Percentiles rank a stretch among this genome's conserved stretches.
These are phyloP conservation scores for Ligustrum vulgare DNA, from an alignment of 257 asterid genomes.

Conservation along the genomic window DNA sequence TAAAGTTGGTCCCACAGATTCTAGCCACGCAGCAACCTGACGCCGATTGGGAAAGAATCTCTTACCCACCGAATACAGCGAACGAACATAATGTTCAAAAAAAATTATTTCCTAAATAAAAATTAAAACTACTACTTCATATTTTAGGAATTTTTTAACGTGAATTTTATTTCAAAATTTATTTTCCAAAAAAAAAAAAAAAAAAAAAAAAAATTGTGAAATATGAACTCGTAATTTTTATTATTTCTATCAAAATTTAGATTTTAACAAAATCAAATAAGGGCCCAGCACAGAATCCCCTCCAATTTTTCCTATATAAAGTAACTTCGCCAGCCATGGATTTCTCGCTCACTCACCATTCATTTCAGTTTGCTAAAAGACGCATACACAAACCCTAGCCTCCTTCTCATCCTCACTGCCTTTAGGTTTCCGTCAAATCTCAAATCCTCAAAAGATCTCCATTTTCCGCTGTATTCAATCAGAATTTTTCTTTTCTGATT, in stretches of 20 bases:
- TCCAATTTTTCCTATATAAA: constrained; percentile 46
- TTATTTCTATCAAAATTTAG: too few species aligned
- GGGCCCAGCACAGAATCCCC: constrained; percentile 5
- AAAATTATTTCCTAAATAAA: background rate
- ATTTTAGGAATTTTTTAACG: too few species aligned
- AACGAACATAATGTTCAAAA: background rate
- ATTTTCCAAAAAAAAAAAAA: too few species aligned
- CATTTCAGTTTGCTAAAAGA: constrained; percentile 22
- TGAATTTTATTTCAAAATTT: too few species aligned
- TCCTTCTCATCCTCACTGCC: background rate
- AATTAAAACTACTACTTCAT: too few species aligned
- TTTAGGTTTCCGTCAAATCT: constrained; percentile 39
- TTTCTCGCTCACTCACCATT: constrained; percentile 62
- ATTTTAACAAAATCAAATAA: too few species aligned
- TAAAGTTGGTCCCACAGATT: constrained; percentile 17
- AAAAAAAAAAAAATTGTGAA: too few species aligned
- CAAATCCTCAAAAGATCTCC: background rate
- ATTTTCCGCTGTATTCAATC: background rate
- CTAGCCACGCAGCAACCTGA: constrained; percentile 48
- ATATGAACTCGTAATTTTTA: too few species aligned
- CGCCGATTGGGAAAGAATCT: constrained; percentile 27
- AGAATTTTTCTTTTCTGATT: background rate
- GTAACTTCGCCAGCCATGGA: constrained; percentile 50
- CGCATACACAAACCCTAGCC: constrained; percentile 4
- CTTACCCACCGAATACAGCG: background rate